These are phyloP conservation scores for Scedosporium aurantiacum DNA, from an alignment of 2,329 filamentous ascomycete species.

Conservation along the genomic window DNA sequence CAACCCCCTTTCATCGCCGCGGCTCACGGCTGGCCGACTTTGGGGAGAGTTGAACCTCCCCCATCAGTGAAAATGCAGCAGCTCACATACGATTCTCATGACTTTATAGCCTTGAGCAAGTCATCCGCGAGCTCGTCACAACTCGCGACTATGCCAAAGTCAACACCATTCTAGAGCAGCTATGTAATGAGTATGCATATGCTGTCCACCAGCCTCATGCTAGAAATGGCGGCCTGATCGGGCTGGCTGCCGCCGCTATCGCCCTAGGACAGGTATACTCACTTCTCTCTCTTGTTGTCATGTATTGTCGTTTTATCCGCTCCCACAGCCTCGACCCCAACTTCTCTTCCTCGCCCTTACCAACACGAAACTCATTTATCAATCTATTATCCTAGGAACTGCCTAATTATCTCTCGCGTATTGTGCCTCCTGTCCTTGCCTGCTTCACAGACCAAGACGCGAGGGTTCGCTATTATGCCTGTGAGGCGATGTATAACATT, in stretches of 20 bases:
- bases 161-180: constrained; percentile 80
- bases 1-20: not conserved
- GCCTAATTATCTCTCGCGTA: constrained; percentile 80
- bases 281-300: not conserved
- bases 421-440: constrained; percentile 90
- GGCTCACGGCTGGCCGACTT: constrained; percentile 1
- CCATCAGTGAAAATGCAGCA: not conserved
- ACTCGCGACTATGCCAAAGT: constrained; percentile 71
- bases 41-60: not conserved
- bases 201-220: constrained; percentile 95
- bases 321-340: not conserved
- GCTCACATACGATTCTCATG: constrained; percentile 4
- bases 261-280: constrained; percentile 74
- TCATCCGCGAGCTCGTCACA: constrained; percentile 74
- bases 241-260: constrained; percentile 88
- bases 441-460: constrained; percentile 99
- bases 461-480: constrained; percentile 92
- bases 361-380: not conserved
- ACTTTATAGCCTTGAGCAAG: constrained; percentile 65
- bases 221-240: constrained; percentile 90
- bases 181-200: constrained; percentile 96
- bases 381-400: constrained; percentile 52
- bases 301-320: not conserved
- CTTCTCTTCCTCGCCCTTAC: constrained; percentile 6
- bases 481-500: constrained; percentile 99